These are phyloP conservation scores for Zymoseptoria passerinii DNA, from an alignment of 2,329 filamentous ascomycete species.

Conservation along the genomic window DNA sequence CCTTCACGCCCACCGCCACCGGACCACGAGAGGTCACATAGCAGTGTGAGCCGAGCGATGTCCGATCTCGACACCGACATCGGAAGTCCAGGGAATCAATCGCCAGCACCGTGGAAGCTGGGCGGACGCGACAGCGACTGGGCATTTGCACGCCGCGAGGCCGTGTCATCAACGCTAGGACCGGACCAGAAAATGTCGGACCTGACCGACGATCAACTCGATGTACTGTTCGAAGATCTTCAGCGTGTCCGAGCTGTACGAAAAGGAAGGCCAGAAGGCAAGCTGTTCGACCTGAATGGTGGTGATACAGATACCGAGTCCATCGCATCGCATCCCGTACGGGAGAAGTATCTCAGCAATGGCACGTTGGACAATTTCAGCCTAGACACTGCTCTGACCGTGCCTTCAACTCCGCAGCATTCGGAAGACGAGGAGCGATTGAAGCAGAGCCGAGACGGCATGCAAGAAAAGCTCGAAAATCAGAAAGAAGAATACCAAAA, in stretches of 20 bases:
- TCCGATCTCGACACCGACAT: constrained; percentile 69
- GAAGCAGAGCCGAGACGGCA: constrained; percentile 66
- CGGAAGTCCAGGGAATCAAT: constrained; percentile 66
- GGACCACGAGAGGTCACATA: constrained; percentile 62
- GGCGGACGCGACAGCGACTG: constrained; percentile 77
- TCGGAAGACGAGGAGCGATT: constrained; percentile 74
- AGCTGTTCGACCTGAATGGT: constrained; percentile 42
- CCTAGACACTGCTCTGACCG: constrained; percentile 84
- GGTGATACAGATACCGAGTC: constrained; percentile 76
- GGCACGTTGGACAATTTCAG: constrained; percentile 91
- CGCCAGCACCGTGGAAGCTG: constrained; percentile 56
- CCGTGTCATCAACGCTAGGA: constrained; percentile 82
- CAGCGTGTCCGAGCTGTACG: constrained; percentile 79
- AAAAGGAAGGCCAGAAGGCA: constrained; percentile 55
- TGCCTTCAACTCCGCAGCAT: constrained; percentile 80
- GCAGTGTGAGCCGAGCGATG: constrained; percentile 60
- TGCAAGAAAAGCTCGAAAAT: constrained; percentile 73
- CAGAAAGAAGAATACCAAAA: constrained; percentile 77
- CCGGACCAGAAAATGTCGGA: constrained; percentile 85
- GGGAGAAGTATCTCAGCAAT: constrained; percentile 93
- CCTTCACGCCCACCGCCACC: constrained; percentile 49
- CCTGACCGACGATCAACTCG: constrained; percentile 87
- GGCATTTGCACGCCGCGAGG: constrained; percentile 86
- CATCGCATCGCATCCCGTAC: constrained; percentile 61
- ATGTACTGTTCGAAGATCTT: constrained; percentile 87